Evolutionary conservation across 805 yeast genomes (phyloP), one percentile per base, ranked within the genome.

Genomic region (Wickerhamiella sorbophila): DNA sequence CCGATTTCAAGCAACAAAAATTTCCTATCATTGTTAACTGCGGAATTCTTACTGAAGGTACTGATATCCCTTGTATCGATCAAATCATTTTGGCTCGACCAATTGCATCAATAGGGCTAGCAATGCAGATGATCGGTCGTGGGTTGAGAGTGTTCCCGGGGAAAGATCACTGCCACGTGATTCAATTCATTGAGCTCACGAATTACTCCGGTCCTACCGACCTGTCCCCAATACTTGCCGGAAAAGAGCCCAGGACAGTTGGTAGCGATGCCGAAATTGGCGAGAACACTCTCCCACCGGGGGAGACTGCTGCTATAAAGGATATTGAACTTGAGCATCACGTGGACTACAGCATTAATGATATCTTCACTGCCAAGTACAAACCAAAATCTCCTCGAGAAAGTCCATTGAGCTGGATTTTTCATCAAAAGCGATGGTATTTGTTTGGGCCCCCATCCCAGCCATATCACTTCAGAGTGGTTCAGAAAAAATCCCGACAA

Each of bases 31-130:
- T 87, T 24, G 70, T 91, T 62, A 88, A 88, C 54, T 91, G 94
- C 56, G 84, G 81, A 15, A 83, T 87, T 4, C 79, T 88, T 51
- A 87, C 95, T 0, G 97, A 87, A 57, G 97, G 97, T 0, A 85
- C 96, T 0, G 96, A 87, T 61, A 77, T 88, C 16, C 96, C 96
- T 2, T 77, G 77, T 46, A 79, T 86, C 43, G 96, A 87, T 54
- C 77, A 85, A 24, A 63, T 87, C 10, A 65, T 87, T 22, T 58
- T 87, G 26, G 81, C 83, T 3, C 63, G 95, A 27, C 95, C 95
- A 1, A 82, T 95, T 0, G 69, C 69, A 44, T 86, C 95, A 1
- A 62, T 75, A 26, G 74, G 80, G 0, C 60, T 87, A 34, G 60
- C 84, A 31, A 68, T 76, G 15, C 97, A 87, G 55, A 87, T 87